These are phyloP conservation scores for Kwoniella dejecticola DNA, from an alignment of 768 basidiomycete species.

Conservation along the genomic window DNA sequence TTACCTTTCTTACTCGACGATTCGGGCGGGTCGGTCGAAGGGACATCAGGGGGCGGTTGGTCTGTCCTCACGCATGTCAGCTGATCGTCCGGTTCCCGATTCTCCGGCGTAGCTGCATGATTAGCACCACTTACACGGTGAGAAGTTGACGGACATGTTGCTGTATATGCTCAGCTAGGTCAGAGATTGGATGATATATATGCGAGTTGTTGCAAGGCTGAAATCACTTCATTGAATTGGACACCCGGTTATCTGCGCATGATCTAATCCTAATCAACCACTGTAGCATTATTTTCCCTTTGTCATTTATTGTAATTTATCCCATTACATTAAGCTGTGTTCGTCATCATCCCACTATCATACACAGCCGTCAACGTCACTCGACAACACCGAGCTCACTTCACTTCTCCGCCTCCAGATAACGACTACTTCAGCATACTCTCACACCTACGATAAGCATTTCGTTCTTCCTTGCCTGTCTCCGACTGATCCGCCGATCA, in stretches of 20 bases:
- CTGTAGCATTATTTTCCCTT: no score
- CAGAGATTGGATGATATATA: no score
- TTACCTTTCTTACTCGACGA: constrained; percentile 47
- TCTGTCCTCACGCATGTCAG: constrained; percentile 32
- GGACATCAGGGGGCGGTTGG: constrained; percentile 54
- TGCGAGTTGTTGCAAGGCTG: no score
- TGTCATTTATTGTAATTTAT: not conserved
- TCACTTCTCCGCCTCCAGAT: not conserved
- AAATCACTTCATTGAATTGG: not conserved
- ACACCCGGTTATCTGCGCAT: not conserved
- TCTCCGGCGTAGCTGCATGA: no score
- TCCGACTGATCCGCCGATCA: no score
- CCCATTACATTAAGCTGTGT: not conserved
- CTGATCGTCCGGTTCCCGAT: no score
- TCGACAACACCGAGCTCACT: not conserved
- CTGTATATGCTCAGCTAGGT: no score
- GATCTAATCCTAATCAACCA: no score
- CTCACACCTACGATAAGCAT: no score
- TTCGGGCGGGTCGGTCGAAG: constrained; percentile 47
- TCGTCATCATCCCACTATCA: not conserved
- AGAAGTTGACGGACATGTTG: constrained; percentile 44
- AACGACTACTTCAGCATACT: no score
- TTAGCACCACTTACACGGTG: constrained; percentile 54
- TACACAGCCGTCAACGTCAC: constrained; percentile 2
- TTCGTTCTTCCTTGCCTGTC: no score